Percentiles rank a stretch among this genome's conserved stretches.
These are phyloP conservation scores for Saccharomyces hybrid DNA, from an alignment of 1,139 yeast species.

Conservation along the genomic window DNA sequence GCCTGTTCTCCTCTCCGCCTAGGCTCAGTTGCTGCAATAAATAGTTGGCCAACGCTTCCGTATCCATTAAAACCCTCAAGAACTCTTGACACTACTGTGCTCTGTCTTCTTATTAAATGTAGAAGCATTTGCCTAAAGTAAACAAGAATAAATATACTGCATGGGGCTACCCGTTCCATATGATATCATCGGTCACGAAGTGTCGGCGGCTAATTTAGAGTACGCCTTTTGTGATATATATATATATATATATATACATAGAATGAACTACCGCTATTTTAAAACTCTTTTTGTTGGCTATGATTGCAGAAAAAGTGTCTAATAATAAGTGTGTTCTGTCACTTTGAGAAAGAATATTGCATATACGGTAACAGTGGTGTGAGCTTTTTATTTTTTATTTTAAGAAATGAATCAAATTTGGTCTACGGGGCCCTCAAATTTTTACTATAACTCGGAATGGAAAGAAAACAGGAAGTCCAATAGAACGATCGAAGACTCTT, in stretches of 20 bases:
- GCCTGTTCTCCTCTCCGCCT: constrained; percentile 3
- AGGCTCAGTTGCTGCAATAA: neutral
- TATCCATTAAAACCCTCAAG: neutral
- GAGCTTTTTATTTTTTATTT: neutral
- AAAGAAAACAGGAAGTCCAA: neutral
- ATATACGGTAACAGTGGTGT: neutral
- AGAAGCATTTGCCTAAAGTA: neutral
- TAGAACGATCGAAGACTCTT: constrained; percentile 17
- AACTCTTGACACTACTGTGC: neutral
- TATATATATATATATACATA: neutral
- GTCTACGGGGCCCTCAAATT: neutral
- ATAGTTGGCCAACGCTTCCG: neutral
- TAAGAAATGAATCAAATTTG: neutral
- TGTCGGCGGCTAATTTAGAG: neutral
- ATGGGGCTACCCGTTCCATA: neutral
- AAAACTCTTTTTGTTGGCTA: neutral
- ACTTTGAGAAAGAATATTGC: neutral
- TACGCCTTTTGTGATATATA: neutral
- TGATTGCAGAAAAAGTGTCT: neutral
- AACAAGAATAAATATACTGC: neutral
- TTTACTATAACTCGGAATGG: neutral
- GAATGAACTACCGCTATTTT: neutral
- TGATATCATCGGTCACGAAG: neutral
- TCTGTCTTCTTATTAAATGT: neutral
- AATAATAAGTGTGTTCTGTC: neutral